These are phyloP conservation scores for Helianthus annuus DNA, from an alignment of 129 eudicot genomes.

Conservation along the genomic window DNA sequence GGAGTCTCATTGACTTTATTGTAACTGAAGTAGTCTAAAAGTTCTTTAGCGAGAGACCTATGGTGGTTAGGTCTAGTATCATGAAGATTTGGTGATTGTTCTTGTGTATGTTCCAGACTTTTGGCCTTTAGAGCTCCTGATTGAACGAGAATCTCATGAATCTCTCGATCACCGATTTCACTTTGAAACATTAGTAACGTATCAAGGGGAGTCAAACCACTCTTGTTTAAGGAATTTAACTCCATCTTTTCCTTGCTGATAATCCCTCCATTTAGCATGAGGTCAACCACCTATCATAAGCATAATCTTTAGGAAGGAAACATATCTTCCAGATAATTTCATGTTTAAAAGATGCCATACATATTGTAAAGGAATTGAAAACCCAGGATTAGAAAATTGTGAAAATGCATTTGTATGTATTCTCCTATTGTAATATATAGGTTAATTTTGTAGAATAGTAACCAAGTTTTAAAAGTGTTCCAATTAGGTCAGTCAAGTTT, in stretches of 20 bases:
- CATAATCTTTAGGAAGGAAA: background rate
- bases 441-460: too few relatives aligned
- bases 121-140: constrained; percentile 14
- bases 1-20: constrained; percentile 39
- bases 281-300: background rate
- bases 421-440: too few relatives aligned
- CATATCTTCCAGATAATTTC: too few relatives aligned
- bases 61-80: background rate
- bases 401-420: too few relatives aligned
- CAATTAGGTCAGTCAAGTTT: too few relatives aligned
- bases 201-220: constrained; percentile 39
- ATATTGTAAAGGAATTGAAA: too few relatives aligned
- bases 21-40: constrained; percentile 30
- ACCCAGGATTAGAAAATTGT: too few relatives aligned
- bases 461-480: too few relatives aligned
- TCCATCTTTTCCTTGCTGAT: too few relatives aligned
- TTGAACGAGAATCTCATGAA: constrained; percentile 3
- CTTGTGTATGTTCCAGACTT: background rate
- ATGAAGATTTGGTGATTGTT: constrained; percentile 1
- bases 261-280: too few relatives aligned
- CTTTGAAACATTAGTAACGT: constrained; percentile 31
- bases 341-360: too few relatives aligned
- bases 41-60: background rate
- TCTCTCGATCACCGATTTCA: constrained; percentile 35
- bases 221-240: constrained; percentile 13